Base-by-base conservation (phyloP, 2,329 filamentous ascomycete species). In the Fusarium brevicatenulatum region DNA sequence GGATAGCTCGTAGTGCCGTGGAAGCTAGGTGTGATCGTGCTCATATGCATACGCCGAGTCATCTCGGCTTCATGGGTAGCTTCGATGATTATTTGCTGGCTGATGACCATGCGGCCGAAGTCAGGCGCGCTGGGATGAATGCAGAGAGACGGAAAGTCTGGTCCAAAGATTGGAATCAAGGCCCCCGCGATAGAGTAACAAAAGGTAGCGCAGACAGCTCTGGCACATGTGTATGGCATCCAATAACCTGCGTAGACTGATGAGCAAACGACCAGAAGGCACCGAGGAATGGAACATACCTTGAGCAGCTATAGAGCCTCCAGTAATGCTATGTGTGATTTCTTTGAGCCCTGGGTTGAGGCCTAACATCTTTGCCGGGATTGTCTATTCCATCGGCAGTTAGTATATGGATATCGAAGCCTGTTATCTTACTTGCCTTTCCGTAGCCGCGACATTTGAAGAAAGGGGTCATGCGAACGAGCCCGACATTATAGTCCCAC, bases 401-500 rank as follows among this genome's bases (percentile, higher is more conserved):
- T 49, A 77, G 72, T 46, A n/a, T 46, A 55, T 58, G 37, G 21
- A 10, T 25, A 19, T 40, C 7, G 32, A 28, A 13, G 40, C n/a
- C 25, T 53, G 62, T 30, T 16, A 39, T 30, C 55, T 30, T 77
- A 60, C 70, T 79, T 80, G 95, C 95, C 90, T 99, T 99, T 72
- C 92, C 89, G 79, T 95, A 95, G 72, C 92, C 91, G 80, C 91
- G 92, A 74, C 93, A 95, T 81, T 97, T 97, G 88, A 98, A 98
- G 80, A 98, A 93, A 34, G 95, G 93, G 5, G 95, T 98, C 82
- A 97, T 97, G 70, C 95, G 91, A 70, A 98, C 95, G 36, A 98
- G 91, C 13, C 96, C 96, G 70, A 95, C 90, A 77, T 97, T 95
- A 84, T 98, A 98, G 82, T 99, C 96, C 96, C 96, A 99, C 90